Conservation (phyloP, 2,329 filamentous ascomycete genomes). For the Podosphaera aphanis region DNA sequence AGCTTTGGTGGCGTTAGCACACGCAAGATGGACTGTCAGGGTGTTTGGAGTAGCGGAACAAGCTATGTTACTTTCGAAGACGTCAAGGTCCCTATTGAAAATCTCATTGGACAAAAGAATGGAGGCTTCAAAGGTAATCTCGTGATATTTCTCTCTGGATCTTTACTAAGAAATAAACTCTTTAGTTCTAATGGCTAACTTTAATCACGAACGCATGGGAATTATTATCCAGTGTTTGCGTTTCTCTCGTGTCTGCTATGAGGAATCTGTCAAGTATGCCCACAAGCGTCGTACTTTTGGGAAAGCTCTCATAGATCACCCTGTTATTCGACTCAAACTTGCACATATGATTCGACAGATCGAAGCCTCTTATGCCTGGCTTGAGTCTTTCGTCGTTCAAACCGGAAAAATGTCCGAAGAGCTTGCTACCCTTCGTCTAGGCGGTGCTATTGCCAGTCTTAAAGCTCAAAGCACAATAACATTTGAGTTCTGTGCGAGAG, state of each 20-base stretch:
- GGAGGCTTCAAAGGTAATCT: conserved; percentile 64
- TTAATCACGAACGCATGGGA: conserved; percentile 96
- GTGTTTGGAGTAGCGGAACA: conserved; percentile 84
- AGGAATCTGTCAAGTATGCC: conserved; percentile 88
- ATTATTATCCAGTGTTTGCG: conserved; percentile 95
- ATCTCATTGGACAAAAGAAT: conserved; percentile 93
- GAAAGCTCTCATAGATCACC: conserved; percentile 89
- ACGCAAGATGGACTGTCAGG: conserved; percentile 92
- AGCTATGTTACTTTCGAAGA: conserved; percentile 98
- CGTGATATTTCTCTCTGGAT: background rate
- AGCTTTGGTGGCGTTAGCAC: conserved; percentile 66
- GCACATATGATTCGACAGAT: conserved; percentile 97
- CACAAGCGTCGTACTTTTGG: conserved; percentile 94
- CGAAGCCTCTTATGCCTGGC: conserved; percentile 89
- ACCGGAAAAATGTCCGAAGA: conserved; percentile 81
- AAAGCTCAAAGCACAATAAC: conserved; percentile 88
- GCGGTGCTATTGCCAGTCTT: conserved; percentile 75
- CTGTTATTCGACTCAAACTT: conserved; percentile 91
- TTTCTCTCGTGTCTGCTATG: conserved; percentile 90
- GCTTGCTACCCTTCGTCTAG: conserved; percentile 87
- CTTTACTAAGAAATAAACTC: conserved; percentile 3
- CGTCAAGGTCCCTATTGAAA: conserved; percentile 98
- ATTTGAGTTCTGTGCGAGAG: conserved; percentile 92
- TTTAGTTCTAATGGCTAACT: conserved; percentile 92
- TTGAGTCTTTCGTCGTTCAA: conserved; percentile 87